Evolutionary conservation across 495 filamentous ascomycete species (phyloP).

Genomic region (Penicillium psychrofluorescens): DNA sequence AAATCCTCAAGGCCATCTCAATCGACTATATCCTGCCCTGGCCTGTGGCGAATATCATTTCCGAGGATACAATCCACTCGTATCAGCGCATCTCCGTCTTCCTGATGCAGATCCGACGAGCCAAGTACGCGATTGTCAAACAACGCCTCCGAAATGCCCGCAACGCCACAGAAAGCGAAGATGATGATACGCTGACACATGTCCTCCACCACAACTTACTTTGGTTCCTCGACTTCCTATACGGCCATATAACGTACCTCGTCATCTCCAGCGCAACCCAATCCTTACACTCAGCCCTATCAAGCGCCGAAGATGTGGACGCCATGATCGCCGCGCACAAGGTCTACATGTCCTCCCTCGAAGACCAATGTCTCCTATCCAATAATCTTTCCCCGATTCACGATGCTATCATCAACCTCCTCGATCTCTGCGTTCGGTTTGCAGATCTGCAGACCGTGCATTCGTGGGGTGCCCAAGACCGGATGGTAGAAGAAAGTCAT

Average conservation of each 20-base stretch:
- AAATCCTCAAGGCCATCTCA: conserved; percentile 46
- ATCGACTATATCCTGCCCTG: conserved; percentile 65
- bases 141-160: conserved; percentile 35
- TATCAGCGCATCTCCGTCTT: conserved; percentile 71
- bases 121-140: conserved; percentile 59
- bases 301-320: conserved; percentile 65
- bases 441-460: conserved; percentile 36
- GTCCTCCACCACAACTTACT: conserved; percentile 64
- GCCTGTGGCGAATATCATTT: conserved; percentile 80
- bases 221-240: conserved; percentile 70
- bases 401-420: conserved; percentile 56
- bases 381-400: conserved; percentile 55
- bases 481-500: conserved; percentile 1
- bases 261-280: conserved; percentile 54
- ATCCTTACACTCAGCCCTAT: conserved; percentile 46
- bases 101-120: conserved; percentile 67
- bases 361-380: conserved; percentile 61
- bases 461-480: conserved; percentile 2
- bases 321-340: conserved; percentile 68
- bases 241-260: conserved; percentile 65
- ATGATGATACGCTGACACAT: conserved; percentile 45
- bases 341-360: conserved; percentile 50
- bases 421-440: conserved; percentile 50
- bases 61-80: conserved; percentile 45
- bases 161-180: not conserved